Conservation (phyloP, 768 basidiomycete species). For the Exsudoporus frostii region DNA sequence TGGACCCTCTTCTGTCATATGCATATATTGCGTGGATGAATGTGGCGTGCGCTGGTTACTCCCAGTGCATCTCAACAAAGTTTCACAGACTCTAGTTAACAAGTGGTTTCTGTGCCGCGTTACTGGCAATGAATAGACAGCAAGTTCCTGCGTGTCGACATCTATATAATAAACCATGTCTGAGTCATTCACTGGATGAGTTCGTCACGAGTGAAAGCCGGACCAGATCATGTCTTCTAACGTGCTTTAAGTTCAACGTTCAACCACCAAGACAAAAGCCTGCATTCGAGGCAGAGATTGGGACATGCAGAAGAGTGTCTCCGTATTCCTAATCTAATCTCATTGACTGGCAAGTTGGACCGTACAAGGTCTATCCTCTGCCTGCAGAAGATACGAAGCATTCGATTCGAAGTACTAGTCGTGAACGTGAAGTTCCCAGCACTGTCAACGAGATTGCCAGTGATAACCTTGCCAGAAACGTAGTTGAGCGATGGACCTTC, state of each 20-base stretch:
- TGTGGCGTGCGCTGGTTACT: neutral
- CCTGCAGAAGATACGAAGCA: neutral
- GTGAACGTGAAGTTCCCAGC: neutral
- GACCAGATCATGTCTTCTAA: neutral
- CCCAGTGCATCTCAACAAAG: neutral
- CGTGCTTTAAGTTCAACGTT: no score
- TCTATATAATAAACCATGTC: neutral
- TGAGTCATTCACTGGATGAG: neutral
- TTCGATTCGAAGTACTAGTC: neutral
- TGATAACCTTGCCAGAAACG: neutral
- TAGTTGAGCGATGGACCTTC: neutral
- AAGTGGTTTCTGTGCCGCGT: neutral
- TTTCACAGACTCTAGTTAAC: no score
- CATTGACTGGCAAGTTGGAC: neutral
- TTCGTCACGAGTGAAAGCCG: neutral
- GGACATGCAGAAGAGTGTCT: no score
- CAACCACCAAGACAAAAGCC: neutral
- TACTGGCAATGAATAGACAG: no score
- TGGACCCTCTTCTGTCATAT: neutral
- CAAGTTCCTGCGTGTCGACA: neutral
- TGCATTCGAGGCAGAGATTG: neutral
- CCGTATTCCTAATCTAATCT: neutral
- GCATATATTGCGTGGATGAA: neutral
- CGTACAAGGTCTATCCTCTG: neutral
- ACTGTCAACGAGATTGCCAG: neutral